Percentiles rank a stretch among this genome's conserved stretches.
Evolutionary conservation across 139 green algal species (phyloP).

Genomic region (Haematococcus lacustris): DNA sequence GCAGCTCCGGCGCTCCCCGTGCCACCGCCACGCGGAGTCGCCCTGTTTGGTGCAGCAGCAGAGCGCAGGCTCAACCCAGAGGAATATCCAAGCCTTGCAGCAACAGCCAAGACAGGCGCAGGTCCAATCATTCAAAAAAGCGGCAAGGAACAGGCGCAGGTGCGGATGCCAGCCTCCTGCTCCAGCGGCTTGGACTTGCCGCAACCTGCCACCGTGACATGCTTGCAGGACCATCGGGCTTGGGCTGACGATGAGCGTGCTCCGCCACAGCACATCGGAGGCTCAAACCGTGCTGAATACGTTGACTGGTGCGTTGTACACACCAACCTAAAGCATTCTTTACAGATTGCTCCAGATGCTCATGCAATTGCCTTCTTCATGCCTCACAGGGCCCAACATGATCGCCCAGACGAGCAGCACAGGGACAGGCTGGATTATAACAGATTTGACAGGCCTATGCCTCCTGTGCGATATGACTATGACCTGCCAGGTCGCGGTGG

Average conservation of each 20-base stretch:
- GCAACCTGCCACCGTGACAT: too few species aligned
- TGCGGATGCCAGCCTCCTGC: slow-evolving; percentile 1
- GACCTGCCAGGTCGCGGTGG: neutral
- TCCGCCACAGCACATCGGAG: slow-evolving; percentile 9
- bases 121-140: neutral
- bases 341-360: neutral
- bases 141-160: slow-evolving; percentile 23
- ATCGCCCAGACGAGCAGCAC: neutral
- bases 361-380: neutral
- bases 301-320: neutral
- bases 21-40: too few species aligned
- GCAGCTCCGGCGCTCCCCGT: slow-evolving; percentile 8
- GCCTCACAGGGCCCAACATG: neutral
- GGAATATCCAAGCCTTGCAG: slow-evolving; percentile 66
- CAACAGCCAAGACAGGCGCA: slow-evolving; percentile 24
- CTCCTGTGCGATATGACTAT: neutral
- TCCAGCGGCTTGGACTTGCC: too few species aligned
- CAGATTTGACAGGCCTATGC: neutral
- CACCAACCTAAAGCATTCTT: neutral
- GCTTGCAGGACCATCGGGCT: slow-evolving; percentile 17
- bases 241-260: slow-evolving; percentile 38
- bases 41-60: too few species aligned
- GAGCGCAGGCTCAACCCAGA: slow-evolving; percentile 54
- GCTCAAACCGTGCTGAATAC: too few species aligned
- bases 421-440: neutral